These are phyloP conservation scores for Monosporascus cannonballus DNA, from an alignment of 2,329 filamentous ascomycete species.

Conservation along the genomic window DNA sequence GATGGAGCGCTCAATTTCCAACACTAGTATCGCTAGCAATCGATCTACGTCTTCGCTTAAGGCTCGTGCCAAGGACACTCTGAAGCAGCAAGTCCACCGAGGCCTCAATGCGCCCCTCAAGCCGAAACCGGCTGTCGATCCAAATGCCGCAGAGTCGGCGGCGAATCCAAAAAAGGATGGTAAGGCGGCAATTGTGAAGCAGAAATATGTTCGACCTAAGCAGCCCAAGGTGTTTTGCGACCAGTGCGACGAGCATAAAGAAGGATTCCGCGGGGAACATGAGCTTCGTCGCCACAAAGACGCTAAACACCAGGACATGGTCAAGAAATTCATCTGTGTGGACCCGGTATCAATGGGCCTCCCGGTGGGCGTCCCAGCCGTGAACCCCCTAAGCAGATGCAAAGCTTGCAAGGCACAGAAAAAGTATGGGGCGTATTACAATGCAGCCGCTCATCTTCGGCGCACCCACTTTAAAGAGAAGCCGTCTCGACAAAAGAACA, in stretches of 20 bases:
- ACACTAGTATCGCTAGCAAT: constrained; percentile 33
- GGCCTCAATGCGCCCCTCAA: constrained; percentile 32
- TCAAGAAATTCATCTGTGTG: constrained; percentile 54
- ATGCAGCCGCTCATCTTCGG: constrained; percentile 84
- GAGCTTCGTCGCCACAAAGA: constrained; percentile 66
- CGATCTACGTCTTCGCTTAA: constrained; percentile 41
- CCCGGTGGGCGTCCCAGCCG: constrained; percentile 40
- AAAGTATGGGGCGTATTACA: constrained; percentile 87
- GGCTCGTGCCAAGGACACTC: constrained; percentile 41
- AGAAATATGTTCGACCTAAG: constrained; percentile 54
- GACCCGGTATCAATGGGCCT: constrained; percentile 41
- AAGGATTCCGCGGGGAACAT: constrained; percentile 81
- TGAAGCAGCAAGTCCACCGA: constrained; percentile 39
- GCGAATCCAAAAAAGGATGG: constrained; percentile 30
- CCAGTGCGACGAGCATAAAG: constrained; percentile 64
- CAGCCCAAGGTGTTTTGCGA: constrained; percentile 67
- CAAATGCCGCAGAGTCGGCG: constrained; percentile 17
- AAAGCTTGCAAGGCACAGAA: constrained; percentile 75
- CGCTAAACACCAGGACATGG: constrained; percentile 53
- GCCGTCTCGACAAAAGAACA: constrained; percentile 38
- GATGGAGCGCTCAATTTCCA: constrained; percentile 46
- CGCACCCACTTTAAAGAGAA: constrained; percentile 79
- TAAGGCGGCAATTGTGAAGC: constrained; percentile 37
- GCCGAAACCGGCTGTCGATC: constrained; percentile 36
- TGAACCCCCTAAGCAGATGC: constrained; percentile 68